These are phyloP conservation scores for Pseudopyricularia cyperi DNA, from an alignment of 2,329 filamentous ascomycete genomes.

Conservation along the genomic window DNA sequence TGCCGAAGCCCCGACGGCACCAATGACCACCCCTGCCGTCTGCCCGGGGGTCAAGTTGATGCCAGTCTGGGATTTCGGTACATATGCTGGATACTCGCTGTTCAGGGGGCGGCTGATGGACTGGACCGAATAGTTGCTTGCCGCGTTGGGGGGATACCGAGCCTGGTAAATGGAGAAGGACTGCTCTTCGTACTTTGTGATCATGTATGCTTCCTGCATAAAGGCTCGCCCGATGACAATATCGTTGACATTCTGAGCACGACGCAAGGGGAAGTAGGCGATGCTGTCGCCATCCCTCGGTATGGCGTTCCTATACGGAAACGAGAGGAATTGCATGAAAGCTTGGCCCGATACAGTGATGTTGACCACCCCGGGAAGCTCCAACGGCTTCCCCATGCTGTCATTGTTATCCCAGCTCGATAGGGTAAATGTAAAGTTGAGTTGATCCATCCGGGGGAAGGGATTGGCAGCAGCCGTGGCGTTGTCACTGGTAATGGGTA, in stretches of 20 bases:
- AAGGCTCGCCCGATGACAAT: conserved; percentile 56
- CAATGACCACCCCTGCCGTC: conserved; percentile 32
- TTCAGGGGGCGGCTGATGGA: conserved; percentile 27
- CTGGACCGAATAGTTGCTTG: conserved; percentile 24
- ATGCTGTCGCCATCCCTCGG: conserved; percentile 27
- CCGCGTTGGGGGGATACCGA: conserved; percentile 30
- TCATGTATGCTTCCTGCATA: conserved; percentile 54
- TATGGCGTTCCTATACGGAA: conserved; percentile 34
- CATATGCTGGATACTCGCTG: conserved; percentile 32
- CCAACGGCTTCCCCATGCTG: conserved; percentile 34
- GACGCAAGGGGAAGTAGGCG: conserved; percentile 55
- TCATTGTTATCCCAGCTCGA: conserved; percentile 41
- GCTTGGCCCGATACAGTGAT: conserved; percentile 38
- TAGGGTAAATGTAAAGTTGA: conserved; percentile 44
- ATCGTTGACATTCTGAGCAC: conserved; percentile 35
- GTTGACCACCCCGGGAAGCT: conserved; percentile 39
- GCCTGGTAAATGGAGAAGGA: conserved; percentile 44
- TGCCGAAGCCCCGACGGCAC: conserved; percentile 18
- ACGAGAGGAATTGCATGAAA: conserved; percentile 35
- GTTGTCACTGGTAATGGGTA: conserved; percentile 46
- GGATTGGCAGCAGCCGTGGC: conserved; percentile 18
- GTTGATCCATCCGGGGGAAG: conserved; percentile 28
- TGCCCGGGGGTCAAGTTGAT: conserved; percentile 23
- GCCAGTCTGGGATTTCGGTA: conserved; percentile 9
- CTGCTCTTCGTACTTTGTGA: conserved; percentile 40